A percentile compares a stretch with the other conserved stretches of the same genome.
Conservation (phyloP, 441 rosid species). For the Breynia disticha region DNA sequence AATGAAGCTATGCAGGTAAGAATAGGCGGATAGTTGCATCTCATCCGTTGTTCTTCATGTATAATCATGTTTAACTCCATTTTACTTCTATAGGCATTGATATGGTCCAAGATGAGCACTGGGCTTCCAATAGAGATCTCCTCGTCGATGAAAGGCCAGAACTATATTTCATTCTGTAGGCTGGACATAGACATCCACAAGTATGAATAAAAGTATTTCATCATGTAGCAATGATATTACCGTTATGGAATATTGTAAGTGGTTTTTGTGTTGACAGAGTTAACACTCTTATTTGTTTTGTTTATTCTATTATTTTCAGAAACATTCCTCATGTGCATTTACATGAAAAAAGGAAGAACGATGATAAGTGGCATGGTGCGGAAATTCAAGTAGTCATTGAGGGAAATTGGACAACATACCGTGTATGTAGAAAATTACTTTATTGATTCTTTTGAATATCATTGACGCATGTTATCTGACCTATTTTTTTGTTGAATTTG, state of each 20-base stretch:
- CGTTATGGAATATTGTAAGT: not conserved
- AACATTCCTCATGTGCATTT: slow-evolving; percentile 85
- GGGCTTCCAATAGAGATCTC: slow-evolving; percentile 95
- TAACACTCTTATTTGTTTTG: not conserved
- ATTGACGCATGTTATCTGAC: not conserved
- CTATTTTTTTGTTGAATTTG: slow-evolving; percentile 1
- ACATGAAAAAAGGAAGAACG: slow-evolving; percentile 68
- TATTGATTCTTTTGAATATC: slow-evolving; percentile 7
- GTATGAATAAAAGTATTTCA: slow-evolving; percentile 29
- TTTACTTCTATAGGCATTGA: slow-evolving; percentile 63
- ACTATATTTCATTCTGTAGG: slow-evolving; percentile 71
- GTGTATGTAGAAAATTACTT: slow-evolving; percentile 36
- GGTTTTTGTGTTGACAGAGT: not conserved
- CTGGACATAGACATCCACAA: slow-evolving; percentile 93
- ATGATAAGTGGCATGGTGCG: slow-evolving; percentile 83
- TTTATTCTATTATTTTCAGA: slow-evolving; percentile 33
- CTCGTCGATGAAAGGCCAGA: slow-evolving; percentile 84
- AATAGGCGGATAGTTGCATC: not conserved
- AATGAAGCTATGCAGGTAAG: not conserved
- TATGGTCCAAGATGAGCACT: slow-evolving; percentile 99
- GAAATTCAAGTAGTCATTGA: slow-evolving; percentile 93
- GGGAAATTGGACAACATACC: slow-evolving; percentile 98
- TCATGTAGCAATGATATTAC: not conserved
- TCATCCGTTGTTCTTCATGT: not conserved
- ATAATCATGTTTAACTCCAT: not conserved